phyloP scores from a whole-genome alignment of 73 alveolate species.

The Paramecium sexaurelia region DNA sequence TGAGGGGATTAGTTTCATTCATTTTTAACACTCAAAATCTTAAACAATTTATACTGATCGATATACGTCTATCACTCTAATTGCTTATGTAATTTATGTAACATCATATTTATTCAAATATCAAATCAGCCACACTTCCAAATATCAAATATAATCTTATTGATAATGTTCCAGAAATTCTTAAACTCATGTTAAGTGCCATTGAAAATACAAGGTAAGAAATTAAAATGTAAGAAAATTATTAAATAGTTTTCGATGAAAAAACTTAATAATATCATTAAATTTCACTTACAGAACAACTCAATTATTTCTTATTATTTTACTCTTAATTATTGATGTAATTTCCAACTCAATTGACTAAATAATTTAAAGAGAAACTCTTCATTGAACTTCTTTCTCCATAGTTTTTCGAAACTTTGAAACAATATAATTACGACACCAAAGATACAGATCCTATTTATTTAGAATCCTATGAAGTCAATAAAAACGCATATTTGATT shows the following conservation, averaged over 20 bases:
- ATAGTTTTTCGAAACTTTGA: background rate
- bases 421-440: background rate
- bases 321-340: background rate
- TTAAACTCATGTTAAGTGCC: background rate
- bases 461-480: constrained; percentile 5
- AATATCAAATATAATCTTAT: background rate
- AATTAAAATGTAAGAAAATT: background rate
- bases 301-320: background rate
- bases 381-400: background rate
- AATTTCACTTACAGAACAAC: background rate
- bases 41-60: background rate
- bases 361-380: background rate
- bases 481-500: constrained; percentile 25
- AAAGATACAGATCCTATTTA: background rate
- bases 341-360: background rate
- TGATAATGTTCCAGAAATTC: background rate
- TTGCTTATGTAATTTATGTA: background rate
- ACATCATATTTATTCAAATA: background rate
- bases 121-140: background rate
- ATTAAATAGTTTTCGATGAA: background rate
- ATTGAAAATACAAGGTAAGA: background rate
- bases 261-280: background rate
- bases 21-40: background rate
- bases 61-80: background rate
- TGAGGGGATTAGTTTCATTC: constrained; percentile 28